phyloP scores from a whole-genome alignment of 2,329 filamentous ascomycete genomes.

The Chrysoporthe deuterocubensis region DNA sequence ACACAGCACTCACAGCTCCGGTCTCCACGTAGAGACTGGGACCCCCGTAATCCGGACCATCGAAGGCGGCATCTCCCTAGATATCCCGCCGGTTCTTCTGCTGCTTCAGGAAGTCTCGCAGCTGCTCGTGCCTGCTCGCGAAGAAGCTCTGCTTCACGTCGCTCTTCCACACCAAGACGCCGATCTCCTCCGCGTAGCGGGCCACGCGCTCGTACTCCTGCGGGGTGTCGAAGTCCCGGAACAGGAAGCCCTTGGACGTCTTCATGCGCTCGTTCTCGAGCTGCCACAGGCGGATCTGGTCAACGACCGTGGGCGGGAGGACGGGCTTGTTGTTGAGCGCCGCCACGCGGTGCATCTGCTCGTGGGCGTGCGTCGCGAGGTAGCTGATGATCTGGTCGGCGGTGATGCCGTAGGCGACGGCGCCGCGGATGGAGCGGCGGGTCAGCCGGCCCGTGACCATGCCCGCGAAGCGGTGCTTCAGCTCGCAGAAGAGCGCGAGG shows the following conservation, averaged over 20 bases:
- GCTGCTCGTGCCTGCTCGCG: conserved; percentile 87
- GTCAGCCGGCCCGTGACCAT: conserved; percentile 92
- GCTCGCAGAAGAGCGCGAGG: conserved; percentile 83
- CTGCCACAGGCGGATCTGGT: conserved; percentile 97
- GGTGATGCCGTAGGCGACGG: conserved; percentile 89
- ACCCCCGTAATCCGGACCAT: background rate
- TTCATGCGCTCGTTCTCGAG: conserved; percentile 95
- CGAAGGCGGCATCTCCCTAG: conserved; percentile 8
- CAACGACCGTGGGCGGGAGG: conserved; percentile 91
- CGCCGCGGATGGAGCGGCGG: conserved; percentile 83
- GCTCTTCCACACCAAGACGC: conserved; percentile 86
- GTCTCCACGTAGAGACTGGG: background rate
- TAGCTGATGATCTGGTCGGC: conserved; percentile 95
- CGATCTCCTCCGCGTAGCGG: conserved; percentile 85
- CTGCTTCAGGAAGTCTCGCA: conserved; percentile 77
- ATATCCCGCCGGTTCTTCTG: conserved; percentile 53
- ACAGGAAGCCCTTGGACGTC: conserved; percentile 80
- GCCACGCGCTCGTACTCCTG: conserved; percentile 73
- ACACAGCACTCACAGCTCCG: background rate
- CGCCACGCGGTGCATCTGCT: conserved; percentile 80
- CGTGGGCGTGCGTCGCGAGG: conserved; percentile 88
- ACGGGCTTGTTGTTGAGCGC: conserved; percentile 66
- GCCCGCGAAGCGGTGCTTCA: conserved; percentile 90
- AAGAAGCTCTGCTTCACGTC: conserved; percentile 85
- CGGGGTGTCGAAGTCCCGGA: conserved; percentile 80